phyloP scores from a whole-genome alignment of 176 grass and related monocot genomes.

The Oryza australiensis region DNA sequence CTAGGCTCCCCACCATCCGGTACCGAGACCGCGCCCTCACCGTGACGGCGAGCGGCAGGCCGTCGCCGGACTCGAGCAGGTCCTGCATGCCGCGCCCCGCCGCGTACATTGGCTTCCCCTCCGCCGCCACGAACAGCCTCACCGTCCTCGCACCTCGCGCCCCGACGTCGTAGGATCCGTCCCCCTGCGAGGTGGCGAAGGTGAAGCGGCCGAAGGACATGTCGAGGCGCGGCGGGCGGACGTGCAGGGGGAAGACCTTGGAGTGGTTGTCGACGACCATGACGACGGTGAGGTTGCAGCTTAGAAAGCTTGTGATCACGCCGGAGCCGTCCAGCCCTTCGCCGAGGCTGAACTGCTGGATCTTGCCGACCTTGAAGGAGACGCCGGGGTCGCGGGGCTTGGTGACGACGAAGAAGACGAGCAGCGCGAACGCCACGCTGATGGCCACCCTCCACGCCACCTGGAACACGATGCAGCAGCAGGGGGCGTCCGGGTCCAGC shows the following conservation, averaged over 20 bases:
- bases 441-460: conserved; percentile 70
- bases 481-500: conserved; percentile 63
- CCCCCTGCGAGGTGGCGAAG: conserved; percentile 69
- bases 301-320: conserved; percentile 78
- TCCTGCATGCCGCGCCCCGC: conserved; percentile 82
- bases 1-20: conserved; percentile 53
- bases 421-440: conserved; percentile 59
- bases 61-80: conserved; percentile 56
- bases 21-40: conserved; percentile 54
- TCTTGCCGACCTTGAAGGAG: conserved; percentile 51
- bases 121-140: conserved; percentile 49
- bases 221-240: conserved; percentile 49
- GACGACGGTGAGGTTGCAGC: conserved; percentile 81
- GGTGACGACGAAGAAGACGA: conserved; percentile 82
- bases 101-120: conserved; percentile 92
- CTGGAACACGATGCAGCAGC: conserved; percentile 72
- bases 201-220: conserved; percentile 65
- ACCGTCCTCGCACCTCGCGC: conserved; percentile 17
- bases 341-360: conserved; percentile 74
- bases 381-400: conserved; percentile 53
- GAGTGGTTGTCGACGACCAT: conserved; percentile 85
- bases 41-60: conserved; percentile 58
- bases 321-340: conserved; percentile 80
- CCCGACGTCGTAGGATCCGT: conserved; percentile 42
- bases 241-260: conserved; percentile 69